These are phyloP conservation scores for Podospora tetraspora DNA, from an alignment of 495 filamentous ascomycete genomes.

Conservation along the genomic window DNA sequence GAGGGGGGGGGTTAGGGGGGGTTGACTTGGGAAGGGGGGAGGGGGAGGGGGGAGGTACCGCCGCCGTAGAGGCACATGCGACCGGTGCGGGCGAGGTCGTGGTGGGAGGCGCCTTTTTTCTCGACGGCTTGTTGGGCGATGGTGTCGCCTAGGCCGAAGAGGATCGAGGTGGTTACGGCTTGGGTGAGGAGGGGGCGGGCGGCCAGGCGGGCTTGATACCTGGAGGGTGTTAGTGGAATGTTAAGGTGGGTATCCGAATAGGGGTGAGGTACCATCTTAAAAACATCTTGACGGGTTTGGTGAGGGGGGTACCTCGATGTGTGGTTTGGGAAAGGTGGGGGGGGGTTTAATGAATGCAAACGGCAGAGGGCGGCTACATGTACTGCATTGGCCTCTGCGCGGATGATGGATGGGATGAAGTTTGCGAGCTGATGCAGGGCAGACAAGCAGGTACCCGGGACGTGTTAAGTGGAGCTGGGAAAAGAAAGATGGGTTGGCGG, in stretches of 20 bases:
- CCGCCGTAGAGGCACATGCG: slow-evolving; percentile 94
- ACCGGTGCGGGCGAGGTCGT: slow-evolving; percentile 73
- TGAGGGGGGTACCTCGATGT: slow-evolving; percentile 27
- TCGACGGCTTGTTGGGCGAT: slow-evolving; percentile 95
- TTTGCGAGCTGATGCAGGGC: background rate
- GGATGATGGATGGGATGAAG: slow-evolving; percentile 51
- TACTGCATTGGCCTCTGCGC: slow-evolving; percentile 59
- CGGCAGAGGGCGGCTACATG: slow-evolving; percentile 54
- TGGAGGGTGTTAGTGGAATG: slow-evolving; percentile 31
- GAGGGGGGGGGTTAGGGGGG: no score
- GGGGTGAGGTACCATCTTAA: background rate
- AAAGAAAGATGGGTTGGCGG: background rate
- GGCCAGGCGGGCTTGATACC: slow-evolving; percentile 84
- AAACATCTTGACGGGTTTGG: background rate
- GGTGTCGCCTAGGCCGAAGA: slow-evolving; percentile 87
- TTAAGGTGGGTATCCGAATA: background rate
- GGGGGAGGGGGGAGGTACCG: no score
- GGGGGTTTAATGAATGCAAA: slow-evolving; percentile 56
- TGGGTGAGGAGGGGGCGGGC: slow-evolving; percentile 81
- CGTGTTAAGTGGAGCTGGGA: background rate
- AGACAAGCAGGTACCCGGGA: background rate
- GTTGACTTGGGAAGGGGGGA: no score
- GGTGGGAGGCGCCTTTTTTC: slow-evolving; percentile 67
- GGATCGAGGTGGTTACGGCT: slow-evolving; percentile 75
- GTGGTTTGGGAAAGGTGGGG: slow-evolving; percentile 94